Evolutionary conservation across 2,329 filamentous ascomycete species (phyloP), one percentile per base, ranked within the genome.

Genomic region (Ascochyta koolunga): DNA sequence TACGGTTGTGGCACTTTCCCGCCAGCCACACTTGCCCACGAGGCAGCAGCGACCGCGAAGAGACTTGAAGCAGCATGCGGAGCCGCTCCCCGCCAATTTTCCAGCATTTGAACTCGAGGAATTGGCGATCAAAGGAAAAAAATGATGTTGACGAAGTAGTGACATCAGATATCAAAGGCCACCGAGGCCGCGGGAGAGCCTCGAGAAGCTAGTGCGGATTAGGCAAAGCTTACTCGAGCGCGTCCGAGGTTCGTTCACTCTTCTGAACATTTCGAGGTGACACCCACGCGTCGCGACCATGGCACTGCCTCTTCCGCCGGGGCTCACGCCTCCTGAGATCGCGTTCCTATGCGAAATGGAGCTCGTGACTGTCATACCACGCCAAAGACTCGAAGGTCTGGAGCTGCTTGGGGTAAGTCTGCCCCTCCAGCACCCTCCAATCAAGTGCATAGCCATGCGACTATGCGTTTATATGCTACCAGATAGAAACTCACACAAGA

Each of bases 331-430:
- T 55, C 82, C 90, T 60, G 95, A 99, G 78, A 89, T 96, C 39
- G 90, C 92, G 44, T 99, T 98, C 71, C 80, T 98, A 24, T 96
- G 93, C 76, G 95, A 99, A 79, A 98, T 97, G 92, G 93, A 98
- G 79, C 85, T 91, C 68, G 89, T 99, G 50, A 97, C 93, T 0
- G 85, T 99, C 19, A 86, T 98, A 43, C 95, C 95, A 31, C 90
- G 95, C 48, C 93, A 98, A 75, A 86, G 90, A 60, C 86, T 99
- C 47, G 92, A 97, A 62, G 86, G 86, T 64, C 89, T 99, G 59
- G 83, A 90, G 66, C 83, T 99, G 58, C 84, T 99, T 50, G 87
- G 89, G 62, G 95, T 98, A 81, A 80, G 89, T 85, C 54, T 65
- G 66, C 68, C 69, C 68, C 72, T 60, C 67, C 55, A 69, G 61